Evolutionary conservation across 2,329 filamentous ascomycete species (phyloP), one percentile per base, ranked within the genome.

Genomic region (Sporothrix euskadiensis): DNA sequence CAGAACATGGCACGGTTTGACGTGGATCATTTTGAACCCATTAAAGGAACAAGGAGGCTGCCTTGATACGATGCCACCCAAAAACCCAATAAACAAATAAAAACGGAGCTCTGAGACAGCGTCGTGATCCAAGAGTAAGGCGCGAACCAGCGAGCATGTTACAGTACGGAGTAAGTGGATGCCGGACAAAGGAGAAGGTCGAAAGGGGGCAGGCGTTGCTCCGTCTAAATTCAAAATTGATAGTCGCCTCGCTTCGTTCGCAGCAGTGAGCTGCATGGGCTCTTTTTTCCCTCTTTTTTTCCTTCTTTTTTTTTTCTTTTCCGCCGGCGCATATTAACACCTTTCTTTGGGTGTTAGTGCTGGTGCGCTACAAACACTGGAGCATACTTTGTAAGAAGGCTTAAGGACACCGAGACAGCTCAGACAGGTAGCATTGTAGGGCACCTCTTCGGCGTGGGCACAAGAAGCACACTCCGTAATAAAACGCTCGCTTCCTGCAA

Each of bases 91-190:
- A 63, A 63, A 63, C 39, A 44, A 63, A 41, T 12, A 63, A 63
- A 63, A 63, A 63, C 59, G 59, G 59, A 65, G 59, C n/a, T 19
- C 8, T 9, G 6, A 59, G 30, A 14, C 2, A 59, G 56, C 56
- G 35, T 14, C 52, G 14, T 14, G 8, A 30, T 9, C 10, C 35
- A 63, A 39, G 59, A 63, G 35, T 19, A 65, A 26, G 4, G 59
- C 59, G 49, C 47, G 32, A 69, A 69, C 6, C 22, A 57, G 52
- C 39, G 54, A 71, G 52, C 32, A 71, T 47, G 26, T 69, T 69
- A 26, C 26, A 26, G 26, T n/a, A n/a, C n/a, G n/a, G n/a, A n/a
- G n/a, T 26, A 26, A 52, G 32, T 69, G 66, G 49, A 35, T 56
- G n/a, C 39, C 47, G 39, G 39, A 47, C 39, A 66, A 66, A 66